Percentiles rank a stretch among this genome's conserved stretches.
Evolutionary conservation across 2,329 filamentous ascomycete genomes (phyloP).

Genomic region (Fusarium sp.): DNA sequence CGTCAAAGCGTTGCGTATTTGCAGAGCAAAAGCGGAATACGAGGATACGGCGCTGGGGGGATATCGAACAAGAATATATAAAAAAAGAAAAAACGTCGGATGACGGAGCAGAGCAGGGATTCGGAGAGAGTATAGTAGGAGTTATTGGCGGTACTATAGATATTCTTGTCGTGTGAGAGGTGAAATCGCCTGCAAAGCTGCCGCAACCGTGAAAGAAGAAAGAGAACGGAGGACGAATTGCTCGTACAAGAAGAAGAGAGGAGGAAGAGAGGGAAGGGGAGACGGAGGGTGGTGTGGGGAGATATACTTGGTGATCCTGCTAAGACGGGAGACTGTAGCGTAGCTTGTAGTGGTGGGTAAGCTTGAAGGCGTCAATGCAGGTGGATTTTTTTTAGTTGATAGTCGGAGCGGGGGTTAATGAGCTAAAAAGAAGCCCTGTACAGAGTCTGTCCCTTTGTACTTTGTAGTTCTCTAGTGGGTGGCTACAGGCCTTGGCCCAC

Average conservation of each 20-base stretch:
- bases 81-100: constrained; percentile 58
- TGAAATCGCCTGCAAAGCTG: constrained; percentile 67
- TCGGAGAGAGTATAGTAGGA: constrained; percentile 11
- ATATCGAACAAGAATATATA: constrained; percentile 51
- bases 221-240: constrained; percentile 66
- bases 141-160: constrained; percentile 18
- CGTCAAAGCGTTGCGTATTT: constrained; percentile 11
- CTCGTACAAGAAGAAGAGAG: constrained; percentile 59
- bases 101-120: constrained; percentile 58
- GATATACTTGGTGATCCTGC: constrained; percentile 41
- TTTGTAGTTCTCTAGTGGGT: constrained; percentile 29
- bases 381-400: constrained; percentile 8
- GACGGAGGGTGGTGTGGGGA: constrained; percentile 55
- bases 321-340: not conserved
- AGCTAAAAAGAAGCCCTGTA: constrained; percentile 35
- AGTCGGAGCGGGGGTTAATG: constrained; percentile 6
- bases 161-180: constrained; percentile 27
- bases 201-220: constrained; percentile 65
- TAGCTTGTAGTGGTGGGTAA: constrained; percentile 18
- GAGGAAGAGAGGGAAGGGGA: constrained; percentile 55
- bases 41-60: constrained; percentile 24
- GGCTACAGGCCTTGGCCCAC: constrained; percentile 36
- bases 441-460: constrained; percentile 14
- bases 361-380: constrained; percentile 11
- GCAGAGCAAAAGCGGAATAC: constrained; percentile 8